Evolutionary conservation across 164 flowering plant genomes (phyloP).

Genomic region (Vitis riparia): DNA sequence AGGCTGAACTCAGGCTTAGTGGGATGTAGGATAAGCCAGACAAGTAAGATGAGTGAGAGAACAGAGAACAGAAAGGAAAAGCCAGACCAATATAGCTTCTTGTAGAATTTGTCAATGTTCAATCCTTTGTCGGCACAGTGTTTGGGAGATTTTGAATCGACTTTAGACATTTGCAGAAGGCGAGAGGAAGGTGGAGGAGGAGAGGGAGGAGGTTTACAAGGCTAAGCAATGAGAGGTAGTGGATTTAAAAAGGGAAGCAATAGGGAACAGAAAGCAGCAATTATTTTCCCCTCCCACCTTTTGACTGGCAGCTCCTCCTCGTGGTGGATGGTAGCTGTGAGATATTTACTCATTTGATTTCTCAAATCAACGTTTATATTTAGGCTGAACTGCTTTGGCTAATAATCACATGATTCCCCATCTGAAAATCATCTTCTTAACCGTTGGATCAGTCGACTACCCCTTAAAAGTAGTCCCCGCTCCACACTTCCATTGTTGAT

Average conservation of each 20-base stretch:
- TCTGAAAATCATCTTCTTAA: not conserved
- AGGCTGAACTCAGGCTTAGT: slow-evolving; percentile 56
- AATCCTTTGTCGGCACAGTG: slow-evolving; percentile 51
- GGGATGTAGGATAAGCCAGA: slow-evolving; percentile 60
- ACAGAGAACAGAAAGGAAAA: slow-evolving; percentile 33
- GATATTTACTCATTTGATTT: slow-evolving; percentile 10
- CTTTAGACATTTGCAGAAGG: slow-evolving; percentile 48
- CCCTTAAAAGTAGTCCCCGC: not conserved
- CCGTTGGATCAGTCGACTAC: not conserved
- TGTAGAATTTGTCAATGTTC: slow-evolving; percentile 24
- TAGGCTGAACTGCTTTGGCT: too few relatives aligned
- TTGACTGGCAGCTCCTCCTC: slow-evolving; percentile 33
- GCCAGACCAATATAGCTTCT: slow-evolving; percentile 36
- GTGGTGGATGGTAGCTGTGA: slow-evolving; percentile 9
- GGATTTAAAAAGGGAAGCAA: slow-evolving; percentile 22
- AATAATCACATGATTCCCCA: too few relatives aligned
- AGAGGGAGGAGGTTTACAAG: slow-evolving; percentile 14
- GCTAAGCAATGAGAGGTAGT: slow-evolving; percentile 22
- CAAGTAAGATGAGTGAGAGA: slow-evolving; percentile 37
- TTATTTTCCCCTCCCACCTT: slow-evolving; percentile 26
- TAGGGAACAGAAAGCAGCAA: slow-evolving; percentile 28
- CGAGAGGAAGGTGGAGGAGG: slow-evolving; percentile 7
- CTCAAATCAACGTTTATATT: not conserved
- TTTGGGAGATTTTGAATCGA: slow-evolving; percentile 40
- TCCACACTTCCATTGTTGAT: too few relatives aligned